Evolutionary conservation across 257 asterid species (phyloP).

Genomic region (Linderniella brevidens): DNA sequence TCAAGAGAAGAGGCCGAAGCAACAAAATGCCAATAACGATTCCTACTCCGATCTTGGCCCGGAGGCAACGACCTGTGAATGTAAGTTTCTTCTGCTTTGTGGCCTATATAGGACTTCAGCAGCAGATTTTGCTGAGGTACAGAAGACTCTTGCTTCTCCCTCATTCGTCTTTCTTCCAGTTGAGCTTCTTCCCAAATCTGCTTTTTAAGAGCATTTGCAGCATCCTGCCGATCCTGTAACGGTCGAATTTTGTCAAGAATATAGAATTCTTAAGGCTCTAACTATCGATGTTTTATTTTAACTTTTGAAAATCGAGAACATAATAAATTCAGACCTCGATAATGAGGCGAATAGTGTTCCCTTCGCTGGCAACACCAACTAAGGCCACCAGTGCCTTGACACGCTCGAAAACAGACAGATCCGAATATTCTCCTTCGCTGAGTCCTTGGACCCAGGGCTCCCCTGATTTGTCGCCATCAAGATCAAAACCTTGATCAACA

Average conservation of each 20-base stretch:
- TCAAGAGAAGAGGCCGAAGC: slow-evolving; percentile 59
- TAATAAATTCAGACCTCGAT: slow-evolving; percentile 37
- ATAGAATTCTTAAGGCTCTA: not conserved
- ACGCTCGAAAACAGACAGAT: slow-evolving; percentile 69
- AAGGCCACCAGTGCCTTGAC: slow-evolving; percentile 65
- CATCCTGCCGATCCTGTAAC: slow-evolving; percentile 84
- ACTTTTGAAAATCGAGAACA: slow-evolving; percentile 8
- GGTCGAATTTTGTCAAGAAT: not conserved
- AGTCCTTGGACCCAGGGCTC: slow-evolving; percentile 84
- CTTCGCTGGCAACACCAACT: slow-evolving; percentile 69
- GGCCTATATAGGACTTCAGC: slow-evolving; percentile 48
- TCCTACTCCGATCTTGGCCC: slow-evolving; percentile 76
- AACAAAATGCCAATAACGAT: slow-evolving; percentile 76
- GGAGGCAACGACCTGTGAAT: slow-evolving; percentile 75
- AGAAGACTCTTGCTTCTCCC: slow-evolving; percentile 51
- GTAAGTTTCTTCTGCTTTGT: slow-evolving; percentile 63
- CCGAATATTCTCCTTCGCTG: slow-evolving; percentile 65
- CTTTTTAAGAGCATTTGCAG: slow-evolving; percentile 88
- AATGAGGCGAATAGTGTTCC: slow-evolving; percentile 51
- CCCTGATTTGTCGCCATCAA: slow-evolving; percentile 37
- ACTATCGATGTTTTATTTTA: not conserved
- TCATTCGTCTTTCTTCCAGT: slow-evolving; percentile 77
- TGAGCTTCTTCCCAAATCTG: slow-evolving; percentile 95
- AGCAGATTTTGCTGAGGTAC: slow-evolving; percentile 51
- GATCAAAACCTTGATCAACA: slow-evolving; percentile 16